Conservation (phyloP, 2,329 filamentous ascomycete species). For the Talaromyces marneffei region DNA sequence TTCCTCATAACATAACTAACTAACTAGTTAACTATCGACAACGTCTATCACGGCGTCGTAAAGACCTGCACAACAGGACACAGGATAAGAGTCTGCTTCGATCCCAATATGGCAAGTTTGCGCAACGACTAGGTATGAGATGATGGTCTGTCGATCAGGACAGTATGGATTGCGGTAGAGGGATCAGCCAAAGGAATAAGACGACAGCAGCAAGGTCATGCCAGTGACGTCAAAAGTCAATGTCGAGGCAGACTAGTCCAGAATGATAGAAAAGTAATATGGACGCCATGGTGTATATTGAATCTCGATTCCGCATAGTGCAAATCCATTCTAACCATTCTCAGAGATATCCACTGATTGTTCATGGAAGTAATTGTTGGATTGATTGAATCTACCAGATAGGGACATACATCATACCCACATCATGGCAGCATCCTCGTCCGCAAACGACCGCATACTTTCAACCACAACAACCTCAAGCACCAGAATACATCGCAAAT, state of each 20-base stretch:
- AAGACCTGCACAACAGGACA: background rate
- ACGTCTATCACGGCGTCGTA: background rate
- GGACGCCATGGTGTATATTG: background rate
- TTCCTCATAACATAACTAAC: background rate
- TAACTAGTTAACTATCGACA: no score
- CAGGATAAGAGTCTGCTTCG: background rate
- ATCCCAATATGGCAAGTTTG: background rate
- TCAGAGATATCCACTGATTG: background rate
- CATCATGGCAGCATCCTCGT: background rate
- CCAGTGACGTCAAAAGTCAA: constrained; percentile 7
- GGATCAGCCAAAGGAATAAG: background rate
- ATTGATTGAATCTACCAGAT: background rate
- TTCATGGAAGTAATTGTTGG: background rate
- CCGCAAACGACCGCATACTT: background rate
- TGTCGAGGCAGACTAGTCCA: background rate
- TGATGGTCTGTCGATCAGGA: background rate
- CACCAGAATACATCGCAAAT: background rate
- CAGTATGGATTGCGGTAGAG: no score
- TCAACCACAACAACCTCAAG: background rate
- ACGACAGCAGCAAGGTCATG: background rate
- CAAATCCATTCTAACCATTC: background rate
- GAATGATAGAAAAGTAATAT: background rate
- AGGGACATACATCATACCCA: background rate
- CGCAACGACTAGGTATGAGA: background rate
- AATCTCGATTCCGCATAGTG: background rate